phyloP scores from a whole-genome alignment of 768 basidiomycete genomes.

The Hypsizygus marmoreus region DNA sequence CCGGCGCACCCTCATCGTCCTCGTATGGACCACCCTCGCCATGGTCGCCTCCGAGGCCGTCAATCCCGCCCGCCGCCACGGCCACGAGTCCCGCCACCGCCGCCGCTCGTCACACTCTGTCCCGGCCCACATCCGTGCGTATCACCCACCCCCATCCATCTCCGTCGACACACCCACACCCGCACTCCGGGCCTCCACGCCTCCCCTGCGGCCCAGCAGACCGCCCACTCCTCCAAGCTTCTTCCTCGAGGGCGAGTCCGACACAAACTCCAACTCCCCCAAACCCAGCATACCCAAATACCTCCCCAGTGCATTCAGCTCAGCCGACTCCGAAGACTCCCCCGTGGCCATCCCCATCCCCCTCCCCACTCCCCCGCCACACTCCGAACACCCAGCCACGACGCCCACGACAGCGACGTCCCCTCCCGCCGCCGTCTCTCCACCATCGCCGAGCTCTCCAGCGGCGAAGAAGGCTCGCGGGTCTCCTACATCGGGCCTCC shows the following conservation, averaged over 20 bases:
- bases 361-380: slow-evolving; percentile 39
- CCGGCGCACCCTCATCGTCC: slow-evolving; percentile 32
- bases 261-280: slow-evolving; percentile 28
- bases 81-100: slow-evolving; percentile 30
- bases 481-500: slow-evolving; percentile 6
- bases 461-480: slow-evolving; percentile 10
- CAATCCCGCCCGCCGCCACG: slow-evolving; percentile 25
- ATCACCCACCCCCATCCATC: slow-evolving; percentile 16
- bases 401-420: slow-evolving; percentile 19
- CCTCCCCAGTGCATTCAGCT: slow-evolving; percentile 23
- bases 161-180: slow-evolving; percentile 8
- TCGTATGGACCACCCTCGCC: slow-evolving; percentile 40
- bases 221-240: slow-evolving; percentile 42
- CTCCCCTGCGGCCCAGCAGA: slow-evolving; percentile 21
- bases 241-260: slow-evolving; percentile 36
- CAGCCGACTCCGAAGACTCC: slow-evolving; percentile 26
- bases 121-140: slow-evolving; percentile 33
- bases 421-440: slow-evolving; percentile 17
- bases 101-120: slow-evolving; percentile 27
- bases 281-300: slow-evolving; percentile 31
- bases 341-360: slow-evolving; percentile 27
- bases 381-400: slow-evolving; percentile 29
- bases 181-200: slow-evolving; percentile 16
- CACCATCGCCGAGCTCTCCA: slow-evolving; percentile 20
- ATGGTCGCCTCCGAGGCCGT: slow-evolving; percentile 35